Evolutionary conservation across 257 asterid species (phyloP).

Genomic region (Solanum pinnatisectum): DNA sequence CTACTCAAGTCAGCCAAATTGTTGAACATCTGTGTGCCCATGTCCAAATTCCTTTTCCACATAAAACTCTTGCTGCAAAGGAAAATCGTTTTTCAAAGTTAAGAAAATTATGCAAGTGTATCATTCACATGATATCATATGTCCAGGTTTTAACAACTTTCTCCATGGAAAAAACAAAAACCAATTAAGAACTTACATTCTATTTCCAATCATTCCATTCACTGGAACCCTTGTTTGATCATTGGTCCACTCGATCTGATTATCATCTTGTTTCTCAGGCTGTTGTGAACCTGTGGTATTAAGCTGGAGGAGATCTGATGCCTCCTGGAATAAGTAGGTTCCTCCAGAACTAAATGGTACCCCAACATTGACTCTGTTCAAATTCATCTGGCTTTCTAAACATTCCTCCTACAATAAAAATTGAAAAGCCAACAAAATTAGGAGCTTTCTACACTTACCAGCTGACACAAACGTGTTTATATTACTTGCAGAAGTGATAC

Average conservation of each 20-base stretch:
- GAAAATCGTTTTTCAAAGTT: background rate
- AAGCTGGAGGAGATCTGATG: background rate
- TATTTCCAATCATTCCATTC: background rate
- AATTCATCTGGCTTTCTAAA: conserved; percentile 2
- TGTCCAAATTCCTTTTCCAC: background rate
- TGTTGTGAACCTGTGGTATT: background rate
- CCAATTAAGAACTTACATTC: background rate
- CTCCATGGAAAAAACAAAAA: background rate
- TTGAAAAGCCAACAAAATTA: background rate
- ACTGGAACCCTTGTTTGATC: background rate
- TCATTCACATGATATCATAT: background rate
- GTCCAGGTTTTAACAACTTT: background rate
- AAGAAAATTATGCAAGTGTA: background rate
- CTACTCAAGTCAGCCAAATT: background rate
- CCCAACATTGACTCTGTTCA: background rate
- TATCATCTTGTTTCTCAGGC: background rate
- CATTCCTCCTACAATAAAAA: background rate
- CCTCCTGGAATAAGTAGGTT: background rate
- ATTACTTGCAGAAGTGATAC: background rate
- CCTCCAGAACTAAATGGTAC: background rate
- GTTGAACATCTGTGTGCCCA: conserved; percentile 8
- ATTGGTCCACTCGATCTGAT: background rate
- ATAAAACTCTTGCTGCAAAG: background rate
- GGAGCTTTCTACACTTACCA: background rate
- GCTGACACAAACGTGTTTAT: background rate